Evolutionary conservation across 305 asterid species (phyloP).

Genomic region (Solanum hybrid): DNA sequence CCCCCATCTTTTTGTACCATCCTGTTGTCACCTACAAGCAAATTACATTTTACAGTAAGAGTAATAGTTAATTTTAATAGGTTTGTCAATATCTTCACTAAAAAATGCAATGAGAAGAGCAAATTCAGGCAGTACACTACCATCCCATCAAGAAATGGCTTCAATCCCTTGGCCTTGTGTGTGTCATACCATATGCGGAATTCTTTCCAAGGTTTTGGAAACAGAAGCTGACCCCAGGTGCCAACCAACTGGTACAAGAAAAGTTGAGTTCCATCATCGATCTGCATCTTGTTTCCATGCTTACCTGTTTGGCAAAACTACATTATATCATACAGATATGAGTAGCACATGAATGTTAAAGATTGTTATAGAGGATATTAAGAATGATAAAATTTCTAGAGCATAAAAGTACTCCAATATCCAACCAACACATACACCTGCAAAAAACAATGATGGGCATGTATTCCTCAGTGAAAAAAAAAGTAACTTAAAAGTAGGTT

Average conservation of each 20-base stretch:
- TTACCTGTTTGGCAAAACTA: conserved; percentile 43
- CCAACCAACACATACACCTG: neutral
- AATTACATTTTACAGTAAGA: neutral
- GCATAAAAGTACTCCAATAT: neutral
- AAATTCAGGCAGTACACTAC: conserved; percentile 21
- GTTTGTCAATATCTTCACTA: neutral
- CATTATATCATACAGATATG: neutral
- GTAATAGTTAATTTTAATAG: neutral
- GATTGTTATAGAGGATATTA: neutral
- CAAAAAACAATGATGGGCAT: neutral
- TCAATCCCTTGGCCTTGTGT: conserved; percentile 62
- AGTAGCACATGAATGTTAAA: neutral
- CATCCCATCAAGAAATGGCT: conserved; percentile 85
- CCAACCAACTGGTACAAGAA: conserved; percentile 90
- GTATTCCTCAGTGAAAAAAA: neutral
- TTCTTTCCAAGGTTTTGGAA: conserved; percentile 91
- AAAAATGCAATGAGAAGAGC: neutral
- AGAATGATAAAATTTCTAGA: neutral
- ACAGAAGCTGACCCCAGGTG: conserved; percentile 95
- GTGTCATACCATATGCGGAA: conserved; percentile 76
- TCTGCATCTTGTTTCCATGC: conserved; percentile 71
- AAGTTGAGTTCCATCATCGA: conserved; percentile 42
- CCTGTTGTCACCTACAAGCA: conserved; percentile 66
- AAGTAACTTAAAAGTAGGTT: neutral
- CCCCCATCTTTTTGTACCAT: conserved; percentile 89